These are phyloP conservation scores for Aspergillus clavatus DNA, from an alignment of 2,329 filamentous ascomycete genomes.

Conservation along the genomic window DNA sequence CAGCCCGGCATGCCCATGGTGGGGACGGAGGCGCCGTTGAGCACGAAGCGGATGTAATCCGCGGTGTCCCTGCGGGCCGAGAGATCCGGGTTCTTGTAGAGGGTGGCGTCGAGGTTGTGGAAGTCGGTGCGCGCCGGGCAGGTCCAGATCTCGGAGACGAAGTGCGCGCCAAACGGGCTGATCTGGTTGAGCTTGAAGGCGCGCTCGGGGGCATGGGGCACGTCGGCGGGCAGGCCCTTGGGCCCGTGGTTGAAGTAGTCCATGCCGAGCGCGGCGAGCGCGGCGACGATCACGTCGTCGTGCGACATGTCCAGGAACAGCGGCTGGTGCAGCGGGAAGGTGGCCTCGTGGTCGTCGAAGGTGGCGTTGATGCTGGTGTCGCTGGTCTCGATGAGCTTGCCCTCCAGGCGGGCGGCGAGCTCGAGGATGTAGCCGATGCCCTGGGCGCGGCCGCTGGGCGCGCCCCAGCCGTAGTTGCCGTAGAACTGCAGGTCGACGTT, in stretches of 20 bases:
- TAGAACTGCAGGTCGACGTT: constrained; percentile 50
- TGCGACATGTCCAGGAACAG: constrained; percentile 53
- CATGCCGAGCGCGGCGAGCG: constrained; percentile 49
- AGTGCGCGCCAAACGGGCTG: no score
- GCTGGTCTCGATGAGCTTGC: constrained; percentile 45
- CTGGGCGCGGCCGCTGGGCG: constrained; percentile 49
- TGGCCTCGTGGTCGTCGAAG: constrained; percentile 42
- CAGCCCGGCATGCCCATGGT: no score
- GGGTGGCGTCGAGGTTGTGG: no score
- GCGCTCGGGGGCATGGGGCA: constrained; percentile 41
- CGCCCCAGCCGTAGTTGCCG: constrained; percentile 44
- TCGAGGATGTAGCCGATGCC: constrained; percentile 53
- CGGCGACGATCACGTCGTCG: constrained; percentile 50
- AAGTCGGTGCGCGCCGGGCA: no score
- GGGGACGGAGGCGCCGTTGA: no score
- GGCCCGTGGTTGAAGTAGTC: constrained; percentile 46
- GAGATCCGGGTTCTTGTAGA: no score
- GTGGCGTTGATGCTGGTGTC: constrained; percentile 52
- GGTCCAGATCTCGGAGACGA: no score
- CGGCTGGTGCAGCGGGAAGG: constrained; percentile 40
- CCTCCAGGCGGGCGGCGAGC: constrained; percentile 47
- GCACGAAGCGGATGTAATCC: no score
- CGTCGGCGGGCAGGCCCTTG: constrained; percentile 19
- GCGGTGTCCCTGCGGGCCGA: no score
- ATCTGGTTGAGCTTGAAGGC: constrained; percentile 46